Conservation (phyloP, 1,284 basidiomycete species). For the Bondarzewia mesenterica region DNA sequence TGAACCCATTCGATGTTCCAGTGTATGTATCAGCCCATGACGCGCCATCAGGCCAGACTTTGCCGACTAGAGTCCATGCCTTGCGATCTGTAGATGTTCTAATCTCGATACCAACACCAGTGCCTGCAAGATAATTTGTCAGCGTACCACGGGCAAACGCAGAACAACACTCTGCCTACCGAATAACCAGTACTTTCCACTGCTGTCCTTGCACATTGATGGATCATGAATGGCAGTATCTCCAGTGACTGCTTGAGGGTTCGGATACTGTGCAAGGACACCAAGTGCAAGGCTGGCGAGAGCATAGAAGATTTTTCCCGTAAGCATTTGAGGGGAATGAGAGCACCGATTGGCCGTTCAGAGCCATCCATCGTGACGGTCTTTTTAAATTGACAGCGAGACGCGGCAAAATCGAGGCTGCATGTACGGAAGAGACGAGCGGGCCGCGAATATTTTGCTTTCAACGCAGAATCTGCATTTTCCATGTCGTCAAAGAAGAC, state of each 20-base stretch:
- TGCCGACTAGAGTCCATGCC: slow-evolving; percentile 39
- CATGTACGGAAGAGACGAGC: neutral
- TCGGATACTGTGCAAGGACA: neutral
- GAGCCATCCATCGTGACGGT: neutral
- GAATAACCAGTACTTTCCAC: slow-evolving; percentile 44
- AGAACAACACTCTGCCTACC: slow-evolving; percentile 23
- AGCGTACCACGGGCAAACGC: neutral
- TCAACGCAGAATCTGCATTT: too few relatives aligned
- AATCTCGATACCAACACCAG: slow-evolving; percentile 41
- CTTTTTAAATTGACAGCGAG: neutral
- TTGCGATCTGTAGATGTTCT: slow-evolving; percentile 43
- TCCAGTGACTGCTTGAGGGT: slow-evolving; percentile 2
- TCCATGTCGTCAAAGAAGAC: too few relatives aligned
- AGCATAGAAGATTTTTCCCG: neutral
- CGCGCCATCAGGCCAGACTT: slow-evolving; percentile 42
- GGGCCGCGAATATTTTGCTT: neutral
- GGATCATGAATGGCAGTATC: slow-evolving; percentile 22
- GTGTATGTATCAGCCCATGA: slow-evolving; percentile 44
- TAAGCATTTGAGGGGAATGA: neutral
- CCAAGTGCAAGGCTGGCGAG: neutral
- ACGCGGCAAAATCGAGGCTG: too few relatives aligned
- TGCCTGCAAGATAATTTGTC: slow-evolving; percentile 24
- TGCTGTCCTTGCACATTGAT: slow-evolving; percentile 42
- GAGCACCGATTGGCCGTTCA: too few relatives aligned
- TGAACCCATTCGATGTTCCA: slow-evolving; percentile 38